phyloP scores from a whole-genome alignment of 805 yeast species.

The Isabelozyma rhagii region DNA sequence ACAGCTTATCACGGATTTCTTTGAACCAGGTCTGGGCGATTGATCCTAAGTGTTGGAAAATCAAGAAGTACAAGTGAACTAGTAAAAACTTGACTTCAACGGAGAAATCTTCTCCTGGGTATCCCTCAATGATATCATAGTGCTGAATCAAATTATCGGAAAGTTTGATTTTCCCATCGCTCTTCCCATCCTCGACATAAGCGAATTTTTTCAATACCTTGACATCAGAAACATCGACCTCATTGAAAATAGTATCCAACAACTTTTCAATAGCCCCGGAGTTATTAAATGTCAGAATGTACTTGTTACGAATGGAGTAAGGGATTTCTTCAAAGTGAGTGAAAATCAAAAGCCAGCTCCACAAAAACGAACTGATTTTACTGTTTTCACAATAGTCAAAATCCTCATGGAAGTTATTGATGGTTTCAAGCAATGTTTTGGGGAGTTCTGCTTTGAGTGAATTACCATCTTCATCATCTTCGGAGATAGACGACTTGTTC shows the following conservation, averaged over 20 bases:
- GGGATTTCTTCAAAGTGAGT: constrained; percentile 63
- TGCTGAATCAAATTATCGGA: constrained; percentile 13
- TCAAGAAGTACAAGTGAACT: constrained; percentile 49
- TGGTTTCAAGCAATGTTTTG: constrained; percentile 28
- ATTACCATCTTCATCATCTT: constrained; percentile 19
- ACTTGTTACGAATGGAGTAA: constrained; percentile 57
- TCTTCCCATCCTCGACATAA: constrained; percentile 3
- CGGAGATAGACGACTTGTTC: constrained; percentile 32
- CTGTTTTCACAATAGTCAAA: constrained; percentile 9
- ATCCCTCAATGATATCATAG: constrained; percentile 18
- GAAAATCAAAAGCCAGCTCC: constrained; percentile 68
- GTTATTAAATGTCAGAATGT: constrained; percentile 53
- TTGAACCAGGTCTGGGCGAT: constrained; percentile 66
- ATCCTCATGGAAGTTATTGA: constrained; percentile 28
- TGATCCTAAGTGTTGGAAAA: constrained; percentile 53
- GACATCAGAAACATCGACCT: constrained; percentile 40
- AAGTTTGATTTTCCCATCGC: constrained; percentile 2
- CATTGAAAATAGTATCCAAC: constrained; percentile 52
- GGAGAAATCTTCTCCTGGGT: constrained; percentile 13
- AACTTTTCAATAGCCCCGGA: constrained; percentile 45
- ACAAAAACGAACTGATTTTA: constrained; percentile 43
- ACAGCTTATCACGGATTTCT: constrained; percentile 63
- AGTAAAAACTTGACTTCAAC: constrained; percentile 38
- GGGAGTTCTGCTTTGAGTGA: constrained; percentile 37
- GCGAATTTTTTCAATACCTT: constrained; percentile 17